phyloP scores from a whole-genome alignment of 192 early-diverging fungal species.

The Rhizoclosmatium sp. region DNA sequence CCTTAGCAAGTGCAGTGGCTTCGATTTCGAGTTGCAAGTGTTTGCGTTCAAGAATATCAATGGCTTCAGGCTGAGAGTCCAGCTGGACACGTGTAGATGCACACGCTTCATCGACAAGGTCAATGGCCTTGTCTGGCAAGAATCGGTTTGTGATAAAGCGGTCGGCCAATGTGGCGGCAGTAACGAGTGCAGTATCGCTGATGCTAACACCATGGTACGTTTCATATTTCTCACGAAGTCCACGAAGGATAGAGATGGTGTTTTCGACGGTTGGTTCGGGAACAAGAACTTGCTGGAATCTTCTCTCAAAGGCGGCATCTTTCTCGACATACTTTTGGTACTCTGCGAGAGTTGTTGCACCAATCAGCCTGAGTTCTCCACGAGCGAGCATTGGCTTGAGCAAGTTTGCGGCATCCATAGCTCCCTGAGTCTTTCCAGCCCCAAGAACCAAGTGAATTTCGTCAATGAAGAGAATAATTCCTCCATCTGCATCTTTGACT shows the following conservation, averaged over 20 bases:
- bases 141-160: conserved; percentile 83
- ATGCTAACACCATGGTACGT: conserved; percentile 79
- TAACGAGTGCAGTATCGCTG: conserved; percentile 74
- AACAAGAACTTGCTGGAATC: conserved; percentile 80
- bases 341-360: conserved; percentile 95
- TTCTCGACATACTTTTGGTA: conserved; percentile 94
- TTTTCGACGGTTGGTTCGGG: conserved; percentile 77
- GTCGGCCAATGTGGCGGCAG: conserved; percentile 74
- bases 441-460: conserved; percentile 96
- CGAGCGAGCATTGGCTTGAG: conserved; percentile 98
- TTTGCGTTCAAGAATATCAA: conserved; percentile 94
- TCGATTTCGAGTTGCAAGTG: conserved; percentile 96
- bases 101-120: conserved; percentile 94
- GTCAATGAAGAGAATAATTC: conserved; percentile 96
- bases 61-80: conserved; percentile 95
- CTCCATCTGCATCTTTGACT: conserved; percentile 86
- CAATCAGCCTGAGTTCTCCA: conserved; percentile 94
- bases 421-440: conserved; percentile 88
- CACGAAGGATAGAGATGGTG: conserved; percentile 81
- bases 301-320: conserved; percentile 82
- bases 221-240: conserved; percentile 78
- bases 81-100: conserved; percentile 95
- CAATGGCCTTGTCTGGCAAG: conserved; percentile 84
- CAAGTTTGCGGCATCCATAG: conserved; percentile 96
- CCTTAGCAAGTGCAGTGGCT: conserved; percentile 90